Evolutionary conservation across 768 basidiomycete genomes (phyloP), one percentile per base, ranked within the genome.

Genomic region (Kwoniella shandongensis): DNA sequence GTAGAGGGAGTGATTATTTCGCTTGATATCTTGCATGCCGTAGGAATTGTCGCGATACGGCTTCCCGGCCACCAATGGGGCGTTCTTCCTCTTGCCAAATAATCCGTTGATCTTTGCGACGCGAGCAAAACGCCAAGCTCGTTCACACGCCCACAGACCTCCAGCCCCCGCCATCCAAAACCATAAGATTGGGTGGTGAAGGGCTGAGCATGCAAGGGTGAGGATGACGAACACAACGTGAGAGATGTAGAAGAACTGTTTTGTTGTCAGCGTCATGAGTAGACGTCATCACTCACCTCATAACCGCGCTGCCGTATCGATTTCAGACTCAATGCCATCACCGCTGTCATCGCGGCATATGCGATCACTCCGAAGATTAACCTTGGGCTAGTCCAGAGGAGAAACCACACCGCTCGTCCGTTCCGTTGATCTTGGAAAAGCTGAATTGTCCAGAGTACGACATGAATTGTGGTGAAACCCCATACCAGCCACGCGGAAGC

Each of bases 401-500:
- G 81, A 40, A 78, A 59, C 70, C 78, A 79, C 2, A 77, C 72
- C 6, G 69, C 58, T 27, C 67, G 57, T 29, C 71, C 73, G 76
- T 80, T 56, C 67, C 82, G 78, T 57, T 73, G 77, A 57, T 89
- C 86, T 13, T 72, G 77, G 38, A 75, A 71, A 40, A 89, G 78
- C 69, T 89, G 85, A 5, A 86, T 80, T 54, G 83, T 84, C 88
- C 88, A 90, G 1, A 86, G 76, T 2, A 76, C 79, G 29, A 85
- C 83, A 71, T 90, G 88, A 2, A 83, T 62, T 2, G 81, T 72
- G 6, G 82, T 81, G 51, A 87, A 72, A 44, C 84, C 70, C 84
- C 86, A 90, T 20, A 88, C 80, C 40, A 89, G 76, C 50, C 87
- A 79, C 1, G 85, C 88, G 3, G 82, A 77, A 84, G 87, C 87